Percentiles rank a stretch among this genome's conserved stretches.
phyloP scores from a whole-genome alignment of 495 filamentous ascomycete species.

The Ascobolus immersus region DNA sequence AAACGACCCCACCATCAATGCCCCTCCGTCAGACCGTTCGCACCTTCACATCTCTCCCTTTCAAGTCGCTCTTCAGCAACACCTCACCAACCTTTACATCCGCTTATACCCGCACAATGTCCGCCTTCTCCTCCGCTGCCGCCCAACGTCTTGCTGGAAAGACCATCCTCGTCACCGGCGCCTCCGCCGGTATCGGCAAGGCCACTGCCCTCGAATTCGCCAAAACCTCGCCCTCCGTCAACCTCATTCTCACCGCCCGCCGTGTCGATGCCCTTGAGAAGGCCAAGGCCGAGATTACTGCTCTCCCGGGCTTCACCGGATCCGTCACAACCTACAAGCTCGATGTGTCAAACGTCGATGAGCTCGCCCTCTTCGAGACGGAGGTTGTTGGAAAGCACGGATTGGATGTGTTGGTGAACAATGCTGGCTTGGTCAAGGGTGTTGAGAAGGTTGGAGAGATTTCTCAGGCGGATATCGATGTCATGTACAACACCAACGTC shows the following conservation, averaged over 20 bases:
- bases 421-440: slow-evolving; percentile 77
- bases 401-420: slow-evolving; percentile 83
- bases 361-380: no score
- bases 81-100: not conserved
- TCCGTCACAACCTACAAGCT: slow-evolving; percentile 58
- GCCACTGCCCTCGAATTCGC: slow-evolving; percentile 81
- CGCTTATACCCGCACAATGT: slow-evolving; percentile 3
- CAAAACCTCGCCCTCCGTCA: slow-evolving; percentile 51
- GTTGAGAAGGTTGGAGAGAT: slow-evolving; percentile 72
- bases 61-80: slow-evolving; percentile 1
- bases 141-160: slow-evolving; percentile 77
- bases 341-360: slow-evolving; percentile 59
- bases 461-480: slow-evolving; percentile 49
- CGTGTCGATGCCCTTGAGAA: slow-evolving; percentile 52
- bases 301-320: slow-evolving; percentile 50
- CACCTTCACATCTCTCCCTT: no score
- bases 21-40: no score
- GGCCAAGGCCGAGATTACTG: slow-evolving; percentile 50
- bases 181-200: slow-evolving; percentile 75
- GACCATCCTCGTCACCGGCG: slow-evolving; percentile 77
- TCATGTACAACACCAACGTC: slow-evolving; percentile 85
- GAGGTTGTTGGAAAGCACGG: slow-evolving; percentile 48
- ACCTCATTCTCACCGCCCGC: slow-evolving; percentile 67
- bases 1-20: no score
- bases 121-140: slow-evolving; percentile 35